Base-by-base conservation (phyloP, 176 grass and related monocot genomes). In the Zoysia japonica region DNA sequence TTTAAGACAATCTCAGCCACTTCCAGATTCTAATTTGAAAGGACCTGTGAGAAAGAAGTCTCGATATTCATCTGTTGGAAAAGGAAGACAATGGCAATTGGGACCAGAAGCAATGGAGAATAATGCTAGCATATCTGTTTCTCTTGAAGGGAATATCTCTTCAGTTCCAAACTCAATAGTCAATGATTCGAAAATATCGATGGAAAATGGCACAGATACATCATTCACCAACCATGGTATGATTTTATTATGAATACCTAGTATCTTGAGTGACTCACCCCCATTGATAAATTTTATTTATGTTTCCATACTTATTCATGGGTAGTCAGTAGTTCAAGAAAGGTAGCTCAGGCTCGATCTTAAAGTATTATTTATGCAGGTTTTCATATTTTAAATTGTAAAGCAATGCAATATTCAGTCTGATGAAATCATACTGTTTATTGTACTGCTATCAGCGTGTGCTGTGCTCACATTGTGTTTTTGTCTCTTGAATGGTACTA, bases 161-260 rank as follows among this genome's bases (percentile, higher is more conserved):
- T 83, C 81, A 36, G 48, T 80, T 78, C 86, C 84, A 16, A 76
- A 80, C 28, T 78, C 79, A 3, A 61, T 76, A 16, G 63, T 74
- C 47, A 89, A 91, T 44, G 84, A 87, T 75, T 75, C 76, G 42
- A 97, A 76, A 67, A 47, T 70, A 3, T 16, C 71, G 17, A 65
- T 64, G 64, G 83, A 90, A 80, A 88, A 77, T 13, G 55, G 71
- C 37, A 85, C 85, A 54, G 84, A 84, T 36, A 63, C 80, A 65
- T 84, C 75, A 78, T 91, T 88, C 83, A 75, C 91, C 55, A 97
- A 97, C 74, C 86, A 97, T 89, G 94, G 93, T 97, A 84, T 64
- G 59, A 70, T 67, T 49, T 45, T 38, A 79, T 73, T 85, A 57
- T 44, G 54, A 64, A 59, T 73, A 67, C 0, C 47, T 41, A 11